These are phyloP conservation scores for Yamadazyma spencermartinsiae DNA, from an alignment of 1,139 yeast genomes.

Conservation along the genomic window DNA sequence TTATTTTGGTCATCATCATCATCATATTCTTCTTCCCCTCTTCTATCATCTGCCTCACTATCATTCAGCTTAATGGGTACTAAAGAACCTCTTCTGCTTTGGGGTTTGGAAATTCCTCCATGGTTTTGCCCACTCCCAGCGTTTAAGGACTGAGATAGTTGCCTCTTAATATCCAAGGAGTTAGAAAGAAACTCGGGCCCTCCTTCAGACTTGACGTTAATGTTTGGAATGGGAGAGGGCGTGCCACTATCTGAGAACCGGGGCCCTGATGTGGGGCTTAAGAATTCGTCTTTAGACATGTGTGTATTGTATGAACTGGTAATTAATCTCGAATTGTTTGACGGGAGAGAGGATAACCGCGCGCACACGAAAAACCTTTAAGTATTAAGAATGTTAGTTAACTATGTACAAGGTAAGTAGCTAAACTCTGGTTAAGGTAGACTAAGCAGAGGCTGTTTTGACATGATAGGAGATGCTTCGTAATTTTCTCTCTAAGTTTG, in stretches of 20 bases:
- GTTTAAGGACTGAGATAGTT: constrained; percentile 39
- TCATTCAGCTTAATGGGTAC: constrained; percentile 29
- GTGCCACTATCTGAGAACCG: constrained; percentile 4
- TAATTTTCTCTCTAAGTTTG: constrained; percentile 25
- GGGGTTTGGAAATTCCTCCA: constrained; percentile 45
- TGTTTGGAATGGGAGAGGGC: constrained; percentile 24
- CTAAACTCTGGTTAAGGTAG: no score
- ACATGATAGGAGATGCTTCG: constrained; percentile 8
- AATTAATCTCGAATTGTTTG: no score
- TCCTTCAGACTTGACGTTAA: constrained; percentile 30
- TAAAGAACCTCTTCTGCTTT: constrained; percentile 39
- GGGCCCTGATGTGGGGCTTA: constrained; percentile 7
- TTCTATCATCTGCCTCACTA: constrained; percentile 32
- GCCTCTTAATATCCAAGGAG: constrained; percentile 20
- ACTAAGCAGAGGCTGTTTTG: no score
- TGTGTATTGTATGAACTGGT: neutral
- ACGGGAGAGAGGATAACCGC: no score
- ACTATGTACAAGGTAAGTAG: no score
- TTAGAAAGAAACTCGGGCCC: constrained; percentile 29
- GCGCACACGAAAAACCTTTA: no score
- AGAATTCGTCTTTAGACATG: constrained; percentile 12
- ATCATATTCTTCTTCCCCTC: constrained; percentile 19
- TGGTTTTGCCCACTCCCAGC: constrained; percentile 20
- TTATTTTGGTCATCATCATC: constrained; percentile 44
- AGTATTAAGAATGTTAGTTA: no score